These are phyloP conservation scores for Rostrohypoxylon terebratum DNA, from an alignment of 495 filamentous ascomycete species.

Conservation along the genomic window DNA sequence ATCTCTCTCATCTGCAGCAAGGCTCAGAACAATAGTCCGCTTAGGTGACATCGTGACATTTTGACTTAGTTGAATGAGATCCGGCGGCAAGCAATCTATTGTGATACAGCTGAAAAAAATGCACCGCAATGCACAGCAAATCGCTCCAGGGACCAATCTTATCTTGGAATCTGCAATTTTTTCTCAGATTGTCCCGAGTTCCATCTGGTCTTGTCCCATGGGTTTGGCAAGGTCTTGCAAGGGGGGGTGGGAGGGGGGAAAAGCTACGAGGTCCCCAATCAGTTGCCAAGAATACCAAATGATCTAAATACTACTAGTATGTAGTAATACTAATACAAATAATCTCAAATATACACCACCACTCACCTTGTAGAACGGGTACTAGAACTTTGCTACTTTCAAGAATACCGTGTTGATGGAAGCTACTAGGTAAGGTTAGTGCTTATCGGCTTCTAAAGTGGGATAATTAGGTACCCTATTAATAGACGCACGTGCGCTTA, in stretches of 20 bases:
- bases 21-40: slow-evolving; percentile 6
- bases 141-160: slow-evolving; percentile 26
- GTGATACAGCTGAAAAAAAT: slow-evolving; percentile 36
- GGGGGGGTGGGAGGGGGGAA: background rate
- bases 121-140: slow-evolving; percentile 16
- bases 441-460: slow-evolving; percentile 25
- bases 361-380: slow-evolving; percentile 6
- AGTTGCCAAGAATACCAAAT: slow-evolving; percentile 12
- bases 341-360: background rate
- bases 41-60: background rate
- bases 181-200: background rate
- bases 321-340: too few species aligned
- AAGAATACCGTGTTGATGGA: background rate
- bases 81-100: slow-evolving; percentile 26
- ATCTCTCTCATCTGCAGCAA: slow-evolving; percentile 21
- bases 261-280: slow-evolving; percentile 29
- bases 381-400: background rate
- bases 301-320: too few species aligned
- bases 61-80: slow-evolving; percentile 25
- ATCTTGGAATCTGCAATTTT: slow-evolving; percentile 14
- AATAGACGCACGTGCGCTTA: background rate
- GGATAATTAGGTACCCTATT: slow-evolving; percentile 19
- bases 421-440: slow-evolving; percentile 19
- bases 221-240: slow-evolving; percentile 4
- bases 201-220: background rate